phyloP scores from a whole-genome alignment of 2,329 filamentous ascomycete genomes.

The Neofusicoccum parvum region DNA sequence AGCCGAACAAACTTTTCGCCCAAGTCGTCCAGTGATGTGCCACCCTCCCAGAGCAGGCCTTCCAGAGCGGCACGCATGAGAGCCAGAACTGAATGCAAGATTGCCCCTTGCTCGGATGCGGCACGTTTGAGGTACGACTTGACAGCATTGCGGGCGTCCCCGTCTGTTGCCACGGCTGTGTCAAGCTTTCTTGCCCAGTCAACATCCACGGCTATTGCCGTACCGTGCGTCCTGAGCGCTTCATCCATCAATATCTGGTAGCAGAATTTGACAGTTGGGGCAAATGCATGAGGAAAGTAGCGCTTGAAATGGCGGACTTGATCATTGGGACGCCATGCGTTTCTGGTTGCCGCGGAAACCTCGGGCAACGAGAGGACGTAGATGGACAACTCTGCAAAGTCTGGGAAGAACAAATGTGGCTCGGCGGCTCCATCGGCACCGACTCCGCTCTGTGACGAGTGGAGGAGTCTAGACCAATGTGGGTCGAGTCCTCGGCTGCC shows the following conservation, averaged over 20 bases:
- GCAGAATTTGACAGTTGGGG: conserved; percentile 70
- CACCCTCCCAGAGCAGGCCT: conserved; percentile 43
- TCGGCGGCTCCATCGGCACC: background rate
- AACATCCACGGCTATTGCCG: conserved; percentile 63
- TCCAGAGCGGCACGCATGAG: conserved; percentile 51
- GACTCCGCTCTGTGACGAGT: conserved; percentile 32
- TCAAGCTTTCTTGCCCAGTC: conserved; percentile 86
- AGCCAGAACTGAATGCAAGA: conserved; percentile 36
- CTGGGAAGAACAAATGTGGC: conserved; percentile 37
- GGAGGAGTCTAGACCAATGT: conserved; percentile 69
- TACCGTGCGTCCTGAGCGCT: conserved; percentile 51
- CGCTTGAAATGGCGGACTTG: conserved; percentile 36
- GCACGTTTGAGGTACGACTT: conserved; percentile 48
- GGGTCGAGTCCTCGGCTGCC: conserved; percentile 84
- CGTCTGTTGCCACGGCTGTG: conserved; percentile 69
- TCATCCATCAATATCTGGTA: conserved; percentile 62
- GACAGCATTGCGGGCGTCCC: conserved; percentile 63
- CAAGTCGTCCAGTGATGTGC: conserved; percentile 47
- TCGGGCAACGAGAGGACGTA: conserved; percentile 47
- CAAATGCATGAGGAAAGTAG: conserved; percentile 57
- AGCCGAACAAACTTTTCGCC: conserved; percentile 57
- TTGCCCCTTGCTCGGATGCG: conserved; percentile 12
- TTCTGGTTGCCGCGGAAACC: conserved; percentile 34
- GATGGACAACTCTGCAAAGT: conserved; percentile 47
- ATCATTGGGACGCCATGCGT: conserved; percentile 30